Base-by-base conservation (phyloP, 1,139 yeast genomes). In the Kodamaea fungicola region DNA sequence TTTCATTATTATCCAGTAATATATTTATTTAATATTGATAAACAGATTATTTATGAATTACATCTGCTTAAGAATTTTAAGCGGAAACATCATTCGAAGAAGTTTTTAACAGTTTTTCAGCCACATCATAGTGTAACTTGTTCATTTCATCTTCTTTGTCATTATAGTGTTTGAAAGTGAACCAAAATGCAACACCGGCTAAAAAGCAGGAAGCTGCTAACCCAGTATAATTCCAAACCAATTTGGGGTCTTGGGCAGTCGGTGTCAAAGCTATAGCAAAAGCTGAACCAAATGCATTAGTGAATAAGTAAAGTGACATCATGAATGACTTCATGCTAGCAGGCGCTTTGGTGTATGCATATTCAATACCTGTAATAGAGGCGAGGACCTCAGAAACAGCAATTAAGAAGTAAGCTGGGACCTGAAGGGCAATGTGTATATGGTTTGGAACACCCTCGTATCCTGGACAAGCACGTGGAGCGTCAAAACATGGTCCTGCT, bases 401-500 rank as follows among this genome's bases (percentile, higher is more conserved):
- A 57, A 80, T 74, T 47, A 80, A 66, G 39, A 77, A 62, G 56
- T 80, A 80, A 9, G 83, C 82, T 22, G 85, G 85, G 10, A 78
- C 65, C 60, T 80, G 86, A 33, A 77, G 59, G 34, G 83, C 83
- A 45, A 80, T 78, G 54, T 79, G 83, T 38, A 80, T 61, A 31
- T 64, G 60, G 55, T 78, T 77, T 39, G 81, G 80, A 28, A 63
- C 55, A 32, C 49, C 52, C 10, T 44, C 44, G 41, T 49, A 66
- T 13, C 57, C 55, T 27, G 47, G 54, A 57, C 71, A 63, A 24
- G 46, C 46, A 49, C 54, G 57, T 31, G 94, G 90, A 38, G 54
- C 47, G 43, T 80, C 76, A 49, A 80, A 87, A 73, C 95, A 87
- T 42, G 94, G 92, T 13, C 88, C 88, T 6, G 85, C 69, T 34